phyloP scores from a whole-genome alignment of 306 rosid species.

The Amphicarpaea edgeworthii region DNA sequence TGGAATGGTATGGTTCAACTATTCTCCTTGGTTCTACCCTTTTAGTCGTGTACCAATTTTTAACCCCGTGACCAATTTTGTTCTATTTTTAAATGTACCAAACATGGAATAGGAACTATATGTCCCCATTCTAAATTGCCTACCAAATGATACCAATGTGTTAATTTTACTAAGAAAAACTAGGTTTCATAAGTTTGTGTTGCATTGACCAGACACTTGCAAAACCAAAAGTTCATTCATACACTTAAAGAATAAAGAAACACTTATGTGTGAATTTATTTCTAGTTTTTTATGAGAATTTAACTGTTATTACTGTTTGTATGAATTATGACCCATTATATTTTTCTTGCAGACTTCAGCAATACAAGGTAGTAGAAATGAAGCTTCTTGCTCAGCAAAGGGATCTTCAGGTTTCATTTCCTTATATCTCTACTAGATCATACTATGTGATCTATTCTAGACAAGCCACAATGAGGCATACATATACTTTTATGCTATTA shows the following conservation, averaged over 20 bases:
- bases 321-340: conserved; percentile 14
- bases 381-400: conserved; percentile 99
- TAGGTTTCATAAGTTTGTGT: neutral
- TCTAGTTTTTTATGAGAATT: neutral
- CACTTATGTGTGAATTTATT: neutral
- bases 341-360: conserved; percentile 82
- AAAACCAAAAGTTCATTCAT: neutral
- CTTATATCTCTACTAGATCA: neutral
- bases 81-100: neutral
- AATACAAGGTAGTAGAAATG: conserved; percentile 96
- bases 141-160: neutral
- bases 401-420: conserved; percentile 79
- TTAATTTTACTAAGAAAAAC: neutral
- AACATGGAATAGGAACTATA: neutral
- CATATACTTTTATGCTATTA: neutral
- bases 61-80: neutral
- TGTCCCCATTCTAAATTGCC: neutral
- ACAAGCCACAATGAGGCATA: neutral
- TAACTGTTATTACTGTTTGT: neutral
- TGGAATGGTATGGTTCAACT: neutral
- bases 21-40: neutral
- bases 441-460: neutral
- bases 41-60: neutral
- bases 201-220: conserved; percentile 1
- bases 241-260: neutral